phyloP scores from a whole-genome alignment of 441 rosid species.

The Populus hybrid region DNA sequence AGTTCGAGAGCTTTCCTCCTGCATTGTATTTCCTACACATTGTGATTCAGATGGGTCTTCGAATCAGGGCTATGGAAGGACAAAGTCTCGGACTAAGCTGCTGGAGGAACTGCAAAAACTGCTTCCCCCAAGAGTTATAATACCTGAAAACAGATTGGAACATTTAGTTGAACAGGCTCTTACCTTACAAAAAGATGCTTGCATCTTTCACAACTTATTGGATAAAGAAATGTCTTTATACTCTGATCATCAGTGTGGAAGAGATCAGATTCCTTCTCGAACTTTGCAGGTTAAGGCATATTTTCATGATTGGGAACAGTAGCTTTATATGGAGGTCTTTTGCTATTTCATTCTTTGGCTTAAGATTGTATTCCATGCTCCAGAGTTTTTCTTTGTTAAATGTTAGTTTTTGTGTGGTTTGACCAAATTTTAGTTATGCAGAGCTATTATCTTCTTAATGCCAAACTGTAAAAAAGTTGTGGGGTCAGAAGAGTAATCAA shows the following conservation, averaged over 20 bases:
- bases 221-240: conserved; percentile 57
- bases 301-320: conserved; percentile 1
- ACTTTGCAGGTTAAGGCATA: conserved; percentile 60
- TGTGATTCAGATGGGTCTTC: conserved; percentile 25
- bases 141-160: conserved; percentile 66
- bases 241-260: conserved; percentile 63
- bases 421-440: neutral
- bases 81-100: conserved; percentile 42
- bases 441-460: neutral
- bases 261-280: conserved; percentile 57
- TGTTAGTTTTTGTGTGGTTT: neutral
- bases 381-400: neutral
- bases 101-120: conserved; percentile 54
- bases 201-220: conserved; percentile 55
- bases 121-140: conserved; percentile 52
- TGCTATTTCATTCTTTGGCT: neutral
- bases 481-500: neutral
- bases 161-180: conserved; percentile 66
- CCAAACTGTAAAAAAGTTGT: neutral
- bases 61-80: conserved; percentile 23
- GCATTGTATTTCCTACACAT: conserved; percentile 35
- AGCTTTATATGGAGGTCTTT: conserved; percentile 4
- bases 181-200: conserved; percentile 42
- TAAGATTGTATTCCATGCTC: neutral
- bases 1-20: conserved; percentile 44